Conservation (phyloP, 176 grass and related monocot species). For the Puya raimondii region DNA sequence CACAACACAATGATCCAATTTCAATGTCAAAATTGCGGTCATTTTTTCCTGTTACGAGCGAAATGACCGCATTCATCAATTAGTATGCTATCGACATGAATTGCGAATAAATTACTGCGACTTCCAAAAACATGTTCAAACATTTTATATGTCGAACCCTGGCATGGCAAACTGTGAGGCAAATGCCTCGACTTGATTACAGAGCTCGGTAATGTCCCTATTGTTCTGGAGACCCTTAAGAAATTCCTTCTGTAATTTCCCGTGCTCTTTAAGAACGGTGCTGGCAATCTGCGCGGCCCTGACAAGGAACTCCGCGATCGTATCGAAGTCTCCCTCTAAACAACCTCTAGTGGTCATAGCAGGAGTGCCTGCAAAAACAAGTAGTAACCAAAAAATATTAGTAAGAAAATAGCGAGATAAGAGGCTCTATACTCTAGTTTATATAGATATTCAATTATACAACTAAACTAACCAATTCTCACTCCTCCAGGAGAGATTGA, state of each 20-base stretch:
- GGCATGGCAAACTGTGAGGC: slow-evolving; percentile 89
- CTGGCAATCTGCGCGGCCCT: slow-evolving; percentile 73
- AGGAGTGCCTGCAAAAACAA: slow-evolving; percentile 54
- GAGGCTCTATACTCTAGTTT: not conserved
- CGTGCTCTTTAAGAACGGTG: slow-evolving; percentile 66
- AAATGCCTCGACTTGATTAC: slow-evolving; percentile 63
- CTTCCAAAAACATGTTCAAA: slow-evolving; percentile 19
- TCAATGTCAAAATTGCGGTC: not conserved
- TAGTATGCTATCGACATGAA: not conserved
- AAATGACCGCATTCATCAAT: not conserved
- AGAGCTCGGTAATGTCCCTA: slow-evolving; percentile 58
- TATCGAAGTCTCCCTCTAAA: slow-evolving; percentile 76
- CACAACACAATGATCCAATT: not conserved
- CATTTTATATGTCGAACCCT: slow-evolving; percentile 65
- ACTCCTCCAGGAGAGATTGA: slow-evolving; percentile 82
- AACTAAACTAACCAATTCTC: slow-evolving; percentile 70
- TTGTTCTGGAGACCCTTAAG: slow-evolving; percentile 72
- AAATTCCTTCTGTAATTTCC: slow-evolving; percentile 78
- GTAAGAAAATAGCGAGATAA: not conserved
- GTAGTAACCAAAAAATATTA: slow-evolving; percentile 7
- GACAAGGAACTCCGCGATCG: slow-evolving; percentile 70
- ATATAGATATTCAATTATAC: not conserved
- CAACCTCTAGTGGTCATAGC: slow-evolving; percentile 99
- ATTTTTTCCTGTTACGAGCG: too few relatives aligned
- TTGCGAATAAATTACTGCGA: slow-evolving; percentile 23